These are phyloP conservation scores for Aspergillaceae sp. DNA, from an alignment of 2,329 filamentous ascomycete genomes.

Conservation along the genomic window DNA sequence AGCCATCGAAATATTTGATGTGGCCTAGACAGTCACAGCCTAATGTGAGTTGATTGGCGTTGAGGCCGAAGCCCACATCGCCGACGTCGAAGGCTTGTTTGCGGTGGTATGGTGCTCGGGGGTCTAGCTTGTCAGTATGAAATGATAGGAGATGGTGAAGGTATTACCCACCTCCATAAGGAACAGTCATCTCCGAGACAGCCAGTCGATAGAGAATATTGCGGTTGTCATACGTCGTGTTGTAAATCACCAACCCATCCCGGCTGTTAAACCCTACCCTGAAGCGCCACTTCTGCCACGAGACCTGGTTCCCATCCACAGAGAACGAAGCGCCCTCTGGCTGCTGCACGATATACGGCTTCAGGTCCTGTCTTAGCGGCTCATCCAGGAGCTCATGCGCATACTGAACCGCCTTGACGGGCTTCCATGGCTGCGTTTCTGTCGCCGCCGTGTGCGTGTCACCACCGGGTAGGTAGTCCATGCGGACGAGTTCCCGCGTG, in stretches of 20 bases:
- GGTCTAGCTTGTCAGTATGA: slow-evolving; percentile 43
- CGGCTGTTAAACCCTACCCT: slow-evolving; percentile 54
- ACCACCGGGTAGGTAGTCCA: slow-evolving; percentile 62
- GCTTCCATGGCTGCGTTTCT: slow-evolving; percentile 49
- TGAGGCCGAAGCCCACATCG: slow-evolving; percentile 57
- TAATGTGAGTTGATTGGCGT: slow-evolving; percentile 60
- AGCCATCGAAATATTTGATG: slow-evolving; percentile 57
- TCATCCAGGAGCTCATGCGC: slow-evolving; percentile 58
- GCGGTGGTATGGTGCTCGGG: slow-evolving; percentile 58
- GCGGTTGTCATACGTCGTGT: slow-evolving; percentile 55
- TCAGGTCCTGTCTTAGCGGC: slow-evolving; percentile 52
- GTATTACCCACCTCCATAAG: slow-evolving; percentile 28
- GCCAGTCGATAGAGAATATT: slow-evolving; percentile 59
- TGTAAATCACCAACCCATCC: slow-evolving; percentile 60
- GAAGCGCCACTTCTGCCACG: slow-evolving; percentile 61
- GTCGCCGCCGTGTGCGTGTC: slow-evolving; percentile 43
- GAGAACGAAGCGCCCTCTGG: slow-evolving; percentile 57
- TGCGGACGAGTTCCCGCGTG: slow-evolving; percentile 57
- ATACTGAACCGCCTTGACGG: slow-evolving; percentile 44
- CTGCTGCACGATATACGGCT: slow-evolving; percentile 56
- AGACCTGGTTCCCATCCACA: slow-evolving; percentile 47
- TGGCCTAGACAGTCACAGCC: slow-evolving; percentile 64
- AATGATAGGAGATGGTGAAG: background rate
- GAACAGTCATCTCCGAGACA: slow-evolving; percentile 57
- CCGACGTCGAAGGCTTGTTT: slow-evolving; percentile 64